These are phyloP conservation scores for Malus hybrid DNA, from an alignment of 331 rosid species.

Conservation along the genomic window DNA sequence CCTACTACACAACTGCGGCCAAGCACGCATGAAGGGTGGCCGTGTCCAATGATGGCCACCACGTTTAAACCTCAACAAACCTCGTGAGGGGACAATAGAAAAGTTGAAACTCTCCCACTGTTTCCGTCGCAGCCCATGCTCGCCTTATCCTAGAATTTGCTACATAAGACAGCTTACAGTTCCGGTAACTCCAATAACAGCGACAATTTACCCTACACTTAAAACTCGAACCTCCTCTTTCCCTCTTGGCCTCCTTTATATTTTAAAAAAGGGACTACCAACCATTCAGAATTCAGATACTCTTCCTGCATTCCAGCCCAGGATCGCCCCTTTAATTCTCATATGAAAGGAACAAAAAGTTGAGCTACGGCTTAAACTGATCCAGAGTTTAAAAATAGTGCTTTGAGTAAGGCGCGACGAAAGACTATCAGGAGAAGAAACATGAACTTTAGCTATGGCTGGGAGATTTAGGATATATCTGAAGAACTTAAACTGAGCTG, in stretches of 20 bases:
- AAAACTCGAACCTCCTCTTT: neutral
- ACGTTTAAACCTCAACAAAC: neutral
- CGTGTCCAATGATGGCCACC: conserved; percentile 5
- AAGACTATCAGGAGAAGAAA: neutral
- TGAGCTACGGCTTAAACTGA: neutral
- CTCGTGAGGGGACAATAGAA: neutral
- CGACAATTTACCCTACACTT: neutral
- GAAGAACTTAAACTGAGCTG: neutral
- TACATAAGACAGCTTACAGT: neutral
- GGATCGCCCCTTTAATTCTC: neutral
- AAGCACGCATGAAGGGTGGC: conserved; percentile 1
- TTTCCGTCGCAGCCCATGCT: neutral
- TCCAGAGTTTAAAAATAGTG: too few species aligned
- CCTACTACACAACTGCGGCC: neutral
- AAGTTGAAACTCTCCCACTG: neutral
- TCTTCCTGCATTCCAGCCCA: neutral
- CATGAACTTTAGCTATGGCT: neutral
- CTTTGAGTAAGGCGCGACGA: neutral
- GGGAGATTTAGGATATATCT: neutral
- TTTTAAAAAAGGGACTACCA: neutral
- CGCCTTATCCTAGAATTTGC: neutral
- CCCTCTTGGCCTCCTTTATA: neutral
- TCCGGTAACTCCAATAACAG: neutral
- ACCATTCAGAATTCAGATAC: neutral
- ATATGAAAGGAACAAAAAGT: neutral